Base-by-base conservation (phyloP, 495 filamentous ascomycete genomes). In the Penicillium cosmopolitanum region DNA sequence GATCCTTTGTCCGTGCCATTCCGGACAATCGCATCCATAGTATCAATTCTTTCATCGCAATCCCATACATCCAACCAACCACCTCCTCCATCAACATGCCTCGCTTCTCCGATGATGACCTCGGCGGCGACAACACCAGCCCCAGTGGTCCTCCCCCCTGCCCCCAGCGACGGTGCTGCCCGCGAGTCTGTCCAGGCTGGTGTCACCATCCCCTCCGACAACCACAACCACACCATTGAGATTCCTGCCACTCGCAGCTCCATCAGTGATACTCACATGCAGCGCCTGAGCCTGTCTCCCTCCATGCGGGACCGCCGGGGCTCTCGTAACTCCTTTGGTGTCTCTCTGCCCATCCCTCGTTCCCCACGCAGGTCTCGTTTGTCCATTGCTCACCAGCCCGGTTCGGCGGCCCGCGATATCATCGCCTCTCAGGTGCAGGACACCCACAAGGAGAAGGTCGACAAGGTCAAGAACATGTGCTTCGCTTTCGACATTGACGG, bases 401-500 rank as follows among this genome's bases (percentile, higher is more conserved):
- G 6, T 80, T 80, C 68, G 77, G 51, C 74, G 47, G 84, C 85
- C 0, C 84, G 88, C n/a, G 86, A 90, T 44, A 85, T 93, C 65
- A 70, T 92, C 51, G 87, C 86, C 43, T 83, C 85, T 1, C 87
- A 89, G 71, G 78, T 90, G 25, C 90, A 93, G 70, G 88, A 89
- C 60, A 76, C 90, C 58, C 79, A 84, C 57, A 71, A 84, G 51
- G 83, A 88, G 63, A 91, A 89, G 73, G 89, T 89, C 6, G 72
- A 69, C 7, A 78, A 81, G 21, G 85, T 85, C 25, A 84, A 85
- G 72, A 82, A 81, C 67, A 95, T 91, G 80, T 90, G 91, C 43
- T 95, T 92, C 67, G 92, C 90, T 58, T 96, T 96, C 64, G 91
- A 96, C 81, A 96, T 96, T 62, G 92, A 96, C 66, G 92, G 92